Conservation (phyloP, 106 monocot genomes). For the Amphibolis antarctica region DNA sequence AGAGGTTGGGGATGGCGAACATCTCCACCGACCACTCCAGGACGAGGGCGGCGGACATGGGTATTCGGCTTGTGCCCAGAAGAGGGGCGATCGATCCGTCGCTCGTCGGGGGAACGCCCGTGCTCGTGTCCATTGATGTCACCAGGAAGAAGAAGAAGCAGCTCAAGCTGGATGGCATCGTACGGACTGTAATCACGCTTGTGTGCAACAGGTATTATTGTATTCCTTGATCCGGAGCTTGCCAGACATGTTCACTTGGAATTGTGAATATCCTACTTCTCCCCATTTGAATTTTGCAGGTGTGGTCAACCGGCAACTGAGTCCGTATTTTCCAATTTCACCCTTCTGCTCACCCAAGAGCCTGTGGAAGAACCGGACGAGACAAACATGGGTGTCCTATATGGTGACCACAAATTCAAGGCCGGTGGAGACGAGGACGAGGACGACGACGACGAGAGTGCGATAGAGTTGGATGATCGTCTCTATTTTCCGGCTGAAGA, state of each 20-base stretch:
- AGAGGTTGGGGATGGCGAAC: conserved; percentile 61
- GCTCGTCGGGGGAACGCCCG: conserved; percentile 41
- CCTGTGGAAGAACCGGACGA: conserved; percentile 51
- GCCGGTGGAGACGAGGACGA: conserved; percentile 8
- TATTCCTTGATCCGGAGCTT: too few species aligned
- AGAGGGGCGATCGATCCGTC: conserved; percentile 13
- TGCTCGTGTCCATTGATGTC: conserved; percentile 62
- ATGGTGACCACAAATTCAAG: conserved; percentile 21
- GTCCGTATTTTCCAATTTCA: conserved; percentile 65
- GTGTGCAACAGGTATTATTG: conserved; percentile 78
- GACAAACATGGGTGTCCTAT: conserved; percentile 55
- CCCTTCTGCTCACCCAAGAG: conserved; percentile 62
- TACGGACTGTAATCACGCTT: conserved; percentile 83
- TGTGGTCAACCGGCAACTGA: conserved; percentile 66
- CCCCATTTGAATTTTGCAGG: conserved; percentile 22
- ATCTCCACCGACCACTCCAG: conserved; percentile 42
- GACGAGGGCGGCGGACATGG: conserved; percentile 71
- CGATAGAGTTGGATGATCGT: conserved; percentile 66
- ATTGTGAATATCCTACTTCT: too few species aligned
- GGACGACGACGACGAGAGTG: conserved; percentile 44
- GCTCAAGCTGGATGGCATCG: conserved; percentile 79
- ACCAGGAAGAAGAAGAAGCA: conserved; percentile 65
- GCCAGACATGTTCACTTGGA: too few species aligned
- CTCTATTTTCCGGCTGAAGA: conserved; percentile 66
- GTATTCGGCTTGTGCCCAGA: conserved; percentile 26